Evolutionary conservation across 2,329 filamentous ascomycete genomes (phyloP), one percentile per base, ranked within the genome.

Genomic region (Aspergillus ruber): DNA sequence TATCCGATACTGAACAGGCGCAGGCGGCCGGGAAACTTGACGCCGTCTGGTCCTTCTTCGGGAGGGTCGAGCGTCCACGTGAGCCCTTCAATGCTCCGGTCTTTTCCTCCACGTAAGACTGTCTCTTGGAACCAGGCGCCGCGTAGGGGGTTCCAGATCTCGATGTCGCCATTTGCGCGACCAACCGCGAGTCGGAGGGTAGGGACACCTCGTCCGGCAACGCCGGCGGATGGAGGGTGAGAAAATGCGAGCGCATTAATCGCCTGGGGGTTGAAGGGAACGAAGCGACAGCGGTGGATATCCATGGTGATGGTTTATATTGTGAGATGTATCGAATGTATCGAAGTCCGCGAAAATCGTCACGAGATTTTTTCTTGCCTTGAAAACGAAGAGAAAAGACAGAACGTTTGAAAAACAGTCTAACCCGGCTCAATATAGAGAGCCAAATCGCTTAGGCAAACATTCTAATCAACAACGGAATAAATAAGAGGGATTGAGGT

Each of bases 211-310:
- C 77, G 74, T 55, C 68, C 67, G 21, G 63, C 56, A 54, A 65
- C 60, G 56, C 70, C 71, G 65, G 67, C 72, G 54, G 67, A 73
- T 18, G 68, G 76, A 17, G 86, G 77, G 66, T 95, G 88, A 5
- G 93, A 95, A 69, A 98, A 97, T 56, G 91, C 89, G 64, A 97
- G 81, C 54, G 89, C 85, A 72, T 95, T 97, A 71, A 98, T 96
- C 49, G 90, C 85, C 50, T 89, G 89, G 6, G 89, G 86, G 55
- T 90, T 89, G 71, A 88, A 97, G 36, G 88, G 87, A 58, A 98
- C 86, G 73, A 98, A 98, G 65, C 93, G 88, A 65, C 90, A 95
- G 62, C 93, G 88, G 75, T 98, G 93, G 66, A 98, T 85, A 72
- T 97, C 91, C 91, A 97, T 96, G 51, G 40, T 63, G 50, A 48